Percentiles rank a stretch among this genome's conserved stretches.
Conservation (phyloP, 441 rosid genomes). For the Mallotus japonicus region DNA sequence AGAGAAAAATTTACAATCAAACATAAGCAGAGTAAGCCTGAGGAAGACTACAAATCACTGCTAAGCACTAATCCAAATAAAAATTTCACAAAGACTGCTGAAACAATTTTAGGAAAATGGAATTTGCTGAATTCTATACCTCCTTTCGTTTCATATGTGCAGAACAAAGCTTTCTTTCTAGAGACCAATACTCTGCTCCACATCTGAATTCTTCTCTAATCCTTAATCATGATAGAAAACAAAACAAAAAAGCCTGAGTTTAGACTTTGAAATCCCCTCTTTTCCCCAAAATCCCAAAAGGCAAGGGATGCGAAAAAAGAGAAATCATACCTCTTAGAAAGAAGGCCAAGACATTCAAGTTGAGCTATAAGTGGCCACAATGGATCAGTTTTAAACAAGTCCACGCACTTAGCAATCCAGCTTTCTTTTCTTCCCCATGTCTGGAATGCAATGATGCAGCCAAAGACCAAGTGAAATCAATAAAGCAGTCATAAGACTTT, state of each 20-base stretch:
- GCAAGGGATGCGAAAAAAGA: slow-evolving; percentile 1
- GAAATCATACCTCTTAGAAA: slow-evolving; percentile 52
- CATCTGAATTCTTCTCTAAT: slow-evolving; percentile 57
- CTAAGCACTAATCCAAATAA: background rate
- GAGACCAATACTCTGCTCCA: slow-evolving; percentile 83
- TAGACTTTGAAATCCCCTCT: background rate
- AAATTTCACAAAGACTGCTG: background rate
- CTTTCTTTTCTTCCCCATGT: slow-evolving; percentile 38
- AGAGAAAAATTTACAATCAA: slow-evolving; percentile 16
- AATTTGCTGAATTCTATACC: slow-evolving; percentile 35
- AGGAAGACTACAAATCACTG: slow-evolving; percentile 5
- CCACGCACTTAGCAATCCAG: slow-evolving; percentile 29
- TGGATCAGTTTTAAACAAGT: slow-evolving; percentile 46
- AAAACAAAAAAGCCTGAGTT: slow-evolving; percentile 9
- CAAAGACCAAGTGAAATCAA: slow-evolving; percentile 23
- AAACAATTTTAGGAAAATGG: background rate
- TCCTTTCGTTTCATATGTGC: slow-evolving; percentile 46
- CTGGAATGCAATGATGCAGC: slow-evolving; percentile 23
- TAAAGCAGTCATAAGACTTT: slow-evolving; percentile 16
- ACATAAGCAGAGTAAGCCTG: background rate
- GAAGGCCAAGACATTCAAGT: slow-evolving; percentile 57
- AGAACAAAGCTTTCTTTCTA: slow-evolving; percentile 83
- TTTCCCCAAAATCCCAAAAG: slow-evolving; percentile 6
- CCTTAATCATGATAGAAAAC: slow-evolving; percentile 38
- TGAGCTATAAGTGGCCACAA: slow-evolving; percentile 51